Conservation (phyloP, 148 eudicot species). For the Vaccinium myrtillus region DNA sequence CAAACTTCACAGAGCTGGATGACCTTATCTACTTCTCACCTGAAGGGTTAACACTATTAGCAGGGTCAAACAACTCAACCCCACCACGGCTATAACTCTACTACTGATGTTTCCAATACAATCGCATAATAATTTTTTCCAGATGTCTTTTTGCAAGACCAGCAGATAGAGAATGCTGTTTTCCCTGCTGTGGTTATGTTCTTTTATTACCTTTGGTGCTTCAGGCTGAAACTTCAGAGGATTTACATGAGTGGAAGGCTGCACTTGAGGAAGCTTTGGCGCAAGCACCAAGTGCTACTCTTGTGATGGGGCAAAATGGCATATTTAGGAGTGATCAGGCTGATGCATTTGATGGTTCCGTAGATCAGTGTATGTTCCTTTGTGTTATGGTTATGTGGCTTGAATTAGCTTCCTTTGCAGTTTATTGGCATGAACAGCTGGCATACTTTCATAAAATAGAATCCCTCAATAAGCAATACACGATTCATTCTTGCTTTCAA, state of each 20-base stretch:
- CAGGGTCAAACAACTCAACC: not conserved
- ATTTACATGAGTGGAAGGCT: slow-evolving; percentile 81
- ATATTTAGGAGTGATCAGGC: slow-evolving; percentile 48
- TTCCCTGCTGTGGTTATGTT: slow-evolving; percentile 12
- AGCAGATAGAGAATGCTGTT: not conserved
- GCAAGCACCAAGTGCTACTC: slow-evolving; percentile 74
- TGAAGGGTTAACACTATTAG: not conserved
- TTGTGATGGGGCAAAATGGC: slow-evolving; percentile 61
- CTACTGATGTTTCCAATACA: not conserved
- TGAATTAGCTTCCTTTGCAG: not conserved
- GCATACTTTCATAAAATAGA: not conserved
- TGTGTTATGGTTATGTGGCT: not conserved
- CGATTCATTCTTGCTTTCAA: not conserved
- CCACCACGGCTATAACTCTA: not conserved
- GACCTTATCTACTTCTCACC: not conserved
- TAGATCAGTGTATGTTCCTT: slow-evolving; percentile 13
- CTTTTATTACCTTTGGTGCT: slow-evolving; percentile 19
- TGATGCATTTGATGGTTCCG: slow-evolving; percentile 50
- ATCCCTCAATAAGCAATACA: not conserved
- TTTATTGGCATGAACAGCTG: not conserved
- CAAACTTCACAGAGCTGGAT: not conserved
- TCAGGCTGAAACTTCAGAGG: slow-evolving; percentile 92
- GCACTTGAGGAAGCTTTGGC: slow-evolving; percentile 91
- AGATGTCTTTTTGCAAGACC: not conserved
- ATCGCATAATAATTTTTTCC: not conserved